A percentile compares a stretch with the other conserved stretches of the same genome.
These are phyloP conservation scores for Neolentinus lepideus DNA, from an alignment of 1,284 basidiomycete species.

Conservation along the genomic window DNA sequence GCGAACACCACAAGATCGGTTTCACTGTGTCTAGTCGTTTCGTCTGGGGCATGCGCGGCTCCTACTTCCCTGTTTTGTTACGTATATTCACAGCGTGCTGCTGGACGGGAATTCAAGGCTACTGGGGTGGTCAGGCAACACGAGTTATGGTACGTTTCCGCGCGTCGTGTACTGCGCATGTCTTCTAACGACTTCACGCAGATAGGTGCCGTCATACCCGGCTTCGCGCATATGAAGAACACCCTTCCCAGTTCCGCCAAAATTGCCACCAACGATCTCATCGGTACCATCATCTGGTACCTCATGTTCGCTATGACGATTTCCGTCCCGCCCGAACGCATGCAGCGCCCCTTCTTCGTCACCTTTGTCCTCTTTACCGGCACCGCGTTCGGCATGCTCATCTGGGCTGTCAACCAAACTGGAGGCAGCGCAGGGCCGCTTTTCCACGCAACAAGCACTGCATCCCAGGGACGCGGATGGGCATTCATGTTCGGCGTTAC, in stretches of 20 bases:
- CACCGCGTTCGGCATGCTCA: slow-evolving; percentile 10
- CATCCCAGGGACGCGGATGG: slow-evolving; percentile 11
- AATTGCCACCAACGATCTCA: slow-evolving; percentile 6
- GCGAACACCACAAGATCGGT: slow-evolving; percentile 15
- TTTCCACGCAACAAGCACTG: slow-evolving; percentile 11
- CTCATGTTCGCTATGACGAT: not conserved
- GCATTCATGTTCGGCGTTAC: slow-evolving; percentile 13
- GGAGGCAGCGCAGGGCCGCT: slow-evolving; percentile 10
- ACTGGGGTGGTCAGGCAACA: slow-evolving; percentile 13
- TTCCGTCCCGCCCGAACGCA: slow-evolving; percentile 4
- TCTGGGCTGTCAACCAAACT: slow-evolving; percentile 13
- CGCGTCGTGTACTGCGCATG: slow-evolving; percentile 2
- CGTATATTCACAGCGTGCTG: slow-evolving; percentile 11
- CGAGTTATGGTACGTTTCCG: slow-evolving; percentile 6
- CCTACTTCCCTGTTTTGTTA: slow-evolving; percentile 14
- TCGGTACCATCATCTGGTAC: slow-evolving; percentile 5
- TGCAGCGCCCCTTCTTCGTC: slow-evolving; percentile 4
- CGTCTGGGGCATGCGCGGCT: slow-evolving; percentile 16
- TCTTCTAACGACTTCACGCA: slow-evolving; percentile 4
- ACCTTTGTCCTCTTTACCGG: slow-evolving; percentile 1
- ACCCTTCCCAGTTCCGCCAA: slow-evolving; percentile 3
- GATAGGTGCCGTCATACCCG: slow-evolving; percentile 10
- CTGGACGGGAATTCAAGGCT: slow-evolving; percentile 15
- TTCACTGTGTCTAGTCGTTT: slow-evolving; percentile 14
- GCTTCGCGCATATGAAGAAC: slow-evolving; percentile 7